Evolutionary conservation across 2,329 filamentous ascomycete species (phyloP).

Genomic region (Nemania diffusa): DNA sequence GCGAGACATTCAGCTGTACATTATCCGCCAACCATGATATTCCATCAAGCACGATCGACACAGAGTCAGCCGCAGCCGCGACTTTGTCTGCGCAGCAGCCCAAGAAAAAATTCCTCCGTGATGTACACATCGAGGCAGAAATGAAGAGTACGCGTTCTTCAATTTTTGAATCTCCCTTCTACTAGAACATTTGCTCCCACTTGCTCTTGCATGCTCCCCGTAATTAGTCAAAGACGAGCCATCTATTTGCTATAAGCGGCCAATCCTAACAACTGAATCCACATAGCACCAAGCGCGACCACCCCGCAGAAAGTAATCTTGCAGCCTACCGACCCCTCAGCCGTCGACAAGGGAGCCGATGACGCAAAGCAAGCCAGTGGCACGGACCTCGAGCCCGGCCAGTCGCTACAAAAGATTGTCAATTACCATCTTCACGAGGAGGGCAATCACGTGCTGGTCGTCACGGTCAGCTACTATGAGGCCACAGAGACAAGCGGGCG

Average conservation of each 20-base stretch:
- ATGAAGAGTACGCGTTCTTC: conserved; percentile 73
- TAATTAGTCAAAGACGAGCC: background rate
- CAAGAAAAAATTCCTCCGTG: conserved; percentile 68
- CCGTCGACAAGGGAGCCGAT: conserved; percentile 13
- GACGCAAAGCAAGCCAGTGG: conserved; percentile 31
- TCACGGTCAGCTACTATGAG: conserved; percentile 95
- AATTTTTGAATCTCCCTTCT: background rate
- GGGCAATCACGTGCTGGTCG: conserved; percentile 90
- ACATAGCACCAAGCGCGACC: conserved; percentile 65
- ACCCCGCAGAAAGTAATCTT: conserved; percentile 73
- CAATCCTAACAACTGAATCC: conserved; percentile 3
- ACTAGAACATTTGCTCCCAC: background rate
- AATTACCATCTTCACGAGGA: conserved; percentile 92
- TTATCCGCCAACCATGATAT: conserved; percentile 93
- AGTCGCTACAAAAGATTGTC: conserved; percentile 83
- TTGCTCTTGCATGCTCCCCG: background rate
- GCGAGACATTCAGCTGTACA: conserved; percentile 93
- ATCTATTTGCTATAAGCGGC: background rate
- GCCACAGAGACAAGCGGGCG: conserved; percentile 76
- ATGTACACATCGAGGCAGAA: conserved; percentile 86
- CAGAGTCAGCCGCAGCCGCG: conserved; percentile 13
- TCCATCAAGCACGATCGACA: conserved; percentile 26
- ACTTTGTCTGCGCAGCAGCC: conserved; percentile 29
- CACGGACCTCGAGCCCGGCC: conserved; percentile 53
- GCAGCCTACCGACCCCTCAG: conserved; percentile 49